A percentile compares a stretch with the other conserved stretches of the same genome.
Conservation (phyloP, 306 rosid species). For the Mimosa bimucronata region DNA sequence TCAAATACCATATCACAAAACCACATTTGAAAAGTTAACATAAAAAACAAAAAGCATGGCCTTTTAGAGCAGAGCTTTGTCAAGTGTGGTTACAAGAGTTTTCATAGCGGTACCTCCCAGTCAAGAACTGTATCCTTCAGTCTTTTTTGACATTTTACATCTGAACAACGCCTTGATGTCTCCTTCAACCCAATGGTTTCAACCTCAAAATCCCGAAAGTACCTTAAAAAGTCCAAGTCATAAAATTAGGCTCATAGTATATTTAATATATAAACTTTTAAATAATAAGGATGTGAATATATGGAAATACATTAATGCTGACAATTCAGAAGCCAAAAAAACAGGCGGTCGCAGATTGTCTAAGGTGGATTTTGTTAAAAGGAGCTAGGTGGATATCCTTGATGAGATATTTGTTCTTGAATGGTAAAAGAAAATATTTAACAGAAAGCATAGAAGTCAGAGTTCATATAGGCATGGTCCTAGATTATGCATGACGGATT, state of each 20-base stretch:
- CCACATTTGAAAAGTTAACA: background rate
- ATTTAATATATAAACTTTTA: background rate
- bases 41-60: background rate
- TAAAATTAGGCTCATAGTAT: conserved; percentile 34
- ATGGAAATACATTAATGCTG: conserved; percentile 8
- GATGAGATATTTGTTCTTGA: conserved; percentile 7
- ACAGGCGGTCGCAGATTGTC: conserved; percentile 27
- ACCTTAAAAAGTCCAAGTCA: conserved; percentile 53
- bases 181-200: conserved; percentile 93
- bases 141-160: conserved; percentile 63
- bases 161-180: conserved; percentile 82
- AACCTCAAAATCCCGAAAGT: conserved; percentile 90
- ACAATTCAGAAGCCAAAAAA: conserved; percentile 13
- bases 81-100: background rate
- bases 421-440: conserved; percentile 12
- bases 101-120: conserved; percentile 79
- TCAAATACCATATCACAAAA: background rate
- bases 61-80: background rate
- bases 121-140: conserved; percentile 97
- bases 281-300: background rate
- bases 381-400: conserved; percentile 27
- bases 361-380: background rate
- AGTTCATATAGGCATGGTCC: conserved; percentile 10
- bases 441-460: conserved; percentile 15
- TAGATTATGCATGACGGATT: conserved; percentile 24